These are phyloP conservation scores for Coemansia sp. DNA, from an alignment of 192 early-diverging fungal species.

Conservation along the genomic window DNA sequence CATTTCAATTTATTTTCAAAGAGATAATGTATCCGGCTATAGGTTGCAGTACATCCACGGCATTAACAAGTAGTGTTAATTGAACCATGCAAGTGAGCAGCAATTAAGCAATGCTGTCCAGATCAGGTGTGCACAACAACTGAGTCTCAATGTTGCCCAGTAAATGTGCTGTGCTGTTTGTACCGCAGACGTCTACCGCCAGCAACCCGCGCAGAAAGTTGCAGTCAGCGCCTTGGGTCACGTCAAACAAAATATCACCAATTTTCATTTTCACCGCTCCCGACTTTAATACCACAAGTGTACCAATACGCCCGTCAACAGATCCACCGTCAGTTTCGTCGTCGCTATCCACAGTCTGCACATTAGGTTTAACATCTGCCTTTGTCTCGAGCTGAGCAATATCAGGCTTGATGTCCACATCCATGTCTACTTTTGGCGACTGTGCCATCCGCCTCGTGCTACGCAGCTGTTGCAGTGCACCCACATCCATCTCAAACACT, in stretches of 20 bases:
- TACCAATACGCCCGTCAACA: constrained; percentile 44
- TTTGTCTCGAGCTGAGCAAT: constrained; percentile 11
- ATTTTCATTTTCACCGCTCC: constrained; percentile 36
- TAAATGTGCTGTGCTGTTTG: constrained; percentile 24
- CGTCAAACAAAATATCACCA: constrained; percentile 45
- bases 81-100: background rate
- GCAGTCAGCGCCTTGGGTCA: constrained; percentile 39
- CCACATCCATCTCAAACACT: constrained; percentile 34
- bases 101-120: constrained; percentile 30
- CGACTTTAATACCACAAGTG: constrained; percentile 41
- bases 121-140: constrained; percentile 47
- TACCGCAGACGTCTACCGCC: constrained; percentile 26
- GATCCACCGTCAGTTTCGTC: constrained; percentile 9
- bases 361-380: too few species aligned
- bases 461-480: constrained; percentile 17
- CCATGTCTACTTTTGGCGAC: constrained; percentile 1
- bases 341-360: background rate
- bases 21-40: too few species aligned
- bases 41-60: too few species aligned
- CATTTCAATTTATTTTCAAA: too few species aligned
- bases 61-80: background rate
- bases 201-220: constrained; percentile 47
- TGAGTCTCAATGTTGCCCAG: constrained; percentile 41
- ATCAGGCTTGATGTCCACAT: constrained; percentile 38
- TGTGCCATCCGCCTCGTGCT: background rate